A percentile compares a stretch with the other conserved stretches of the same genome.
These are phyloP conservation scores for Trypanosoma mega DNA, from an alignment of 208 protist species.

Conservation along the genomic window DNA sequence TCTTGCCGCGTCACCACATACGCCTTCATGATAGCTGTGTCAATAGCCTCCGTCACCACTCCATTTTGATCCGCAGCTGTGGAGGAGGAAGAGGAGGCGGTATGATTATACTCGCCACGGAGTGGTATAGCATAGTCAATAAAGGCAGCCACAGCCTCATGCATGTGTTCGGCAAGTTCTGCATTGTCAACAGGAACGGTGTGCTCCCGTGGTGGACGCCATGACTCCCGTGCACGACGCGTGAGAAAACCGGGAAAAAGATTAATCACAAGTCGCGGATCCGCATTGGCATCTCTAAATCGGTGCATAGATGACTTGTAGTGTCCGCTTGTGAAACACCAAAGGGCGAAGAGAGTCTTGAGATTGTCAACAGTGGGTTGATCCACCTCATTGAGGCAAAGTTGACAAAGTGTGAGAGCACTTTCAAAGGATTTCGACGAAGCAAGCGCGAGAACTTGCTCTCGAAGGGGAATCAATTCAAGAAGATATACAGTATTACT, in stretches of 20 bases:
- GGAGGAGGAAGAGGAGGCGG: not conserved
- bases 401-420: conserved; percentile 50
- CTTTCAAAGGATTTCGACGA: conserved; percentile 31
- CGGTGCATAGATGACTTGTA: conserved; percentile 43
- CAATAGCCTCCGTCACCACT: conserved; percentile 28
- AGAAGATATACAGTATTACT: conserved; percentile 40
- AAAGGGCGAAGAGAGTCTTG: conserved; percentile 36
- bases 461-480: conserved; percentile 23
- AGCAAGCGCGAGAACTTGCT: conserved; percentile 33
- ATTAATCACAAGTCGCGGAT: conserved; percentile 46
- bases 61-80: conserved; percentile 5
- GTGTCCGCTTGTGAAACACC: conserved; percentile 39
- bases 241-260: conserved; percentile 44
- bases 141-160: conserved; percentile 24
- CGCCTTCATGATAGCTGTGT: conserved; percentile 50
- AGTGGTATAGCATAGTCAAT: conserved; percentile 23
- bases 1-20: conserved; percentile 34
- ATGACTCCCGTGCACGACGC: not conserved
- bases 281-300: conserved; percentile 38
- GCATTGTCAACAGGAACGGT: not conserved
- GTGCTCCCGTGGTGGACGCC: conserved; percentile 19
- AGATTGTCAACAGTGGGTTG: conserved; percentile 27
- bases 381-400: conserved; percentile 52
- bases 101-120: conserved; percentile 10
- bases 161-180: conserved; percentile 8